Evolutionary conservation across 306 rosid genomes (phyloP), one percentile per base, ranked within the genome.

Genomic region (Prunus mongolica): DNA sequence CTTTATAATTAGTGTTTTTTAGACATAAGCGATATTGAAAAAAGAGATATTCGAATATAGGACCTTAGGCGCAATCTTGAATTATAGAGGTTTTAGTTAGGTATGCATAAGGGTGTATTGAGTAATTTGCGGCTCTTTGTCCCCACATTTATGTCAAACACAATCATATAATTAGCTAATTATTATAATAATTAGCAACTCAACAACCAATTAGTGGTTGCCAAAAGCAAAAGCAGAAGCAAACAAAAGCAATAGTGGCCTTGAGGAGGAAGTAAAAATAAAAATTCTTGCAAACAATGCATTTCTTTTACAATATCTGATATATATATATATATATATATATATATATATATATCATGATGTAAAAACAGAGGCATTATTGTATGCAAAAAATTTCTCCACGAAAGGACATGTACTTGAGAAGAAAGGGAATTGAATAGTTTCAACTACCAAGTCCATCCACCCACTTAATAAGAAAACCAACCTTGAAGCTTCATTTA

Each of bases 371-470:
- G 54, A 12, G 11, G 65, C 38, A 27, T 61, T 61, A 12, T 12
- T 60, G 51, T 24, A 64, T 2, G 19, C 20, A 12, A 52, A 44
- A 51, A 3, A 10, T 32, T 8, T 52, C 28, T 67, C 65, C 50
- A 22, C n/a, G 38, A 75, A 46, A 68, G 80, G 73, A 55, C 72
- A 52, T 46, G 8, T 1, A 79, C 55, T 65, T 51, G 25, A 38
- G 44, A 79, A 65, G 50, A 72, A 73, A 78, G 79, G 57, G 80
- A 68, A 61, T 79, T 86, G 79, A 86, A 84, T 83, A 32, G 88
- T 49, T 67, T 82, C 88, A 83, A 78, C 91, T 77, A 90, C 84
- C 81, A 46, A 71, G 61, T 52, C 80, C 77, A 54, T 83, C 75
- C 82, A 81, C 8, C 62, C 20, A 19, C 41, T 34, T 41, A 44